A percentile compares a stretch with the other conserved stretches of the same genome.
Conservation (phyloP, 2,329 filamentous ascomycete genomes). For the Endoconidiophora polonica region DNA sequence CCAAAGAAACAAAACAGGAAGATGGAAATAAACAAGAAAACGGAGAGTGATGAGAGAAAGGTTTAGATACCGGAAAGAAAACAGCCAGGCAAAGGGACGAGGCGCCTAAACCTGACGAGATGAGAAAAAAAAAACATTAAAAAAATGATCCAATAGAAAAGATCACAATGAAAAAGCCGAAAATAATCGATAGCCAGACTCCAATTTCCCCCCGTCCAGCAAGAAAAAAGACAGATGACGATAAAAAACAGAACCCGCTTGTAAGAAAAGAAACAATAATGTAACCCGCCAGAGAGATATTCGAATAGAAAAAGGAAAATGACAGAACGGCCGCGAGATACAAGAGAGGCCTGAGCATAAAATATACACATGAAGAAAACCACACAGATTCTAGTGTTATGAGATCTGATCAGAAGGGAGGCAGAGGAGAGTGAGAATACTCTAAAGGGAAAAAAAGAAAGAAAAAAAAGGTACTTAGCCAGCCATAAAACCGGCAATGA, state of each 20-base stretch:
- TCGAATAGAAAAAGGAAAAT: slow-evolving; percentile 1
- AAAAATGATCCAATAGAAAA: slow-evolving; percentile 1
- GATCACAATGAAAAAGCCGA: neutral
- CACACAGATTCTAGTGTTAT: neutral
- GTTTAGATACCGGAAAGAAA: neutral
- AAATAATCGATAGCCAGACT: neutral
- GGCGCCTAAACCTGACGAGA: neutral
- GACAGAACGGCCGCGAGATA: neutral
- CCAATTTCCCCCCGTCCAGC: too few species aligned
- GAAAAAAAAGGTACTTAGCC: neutral
- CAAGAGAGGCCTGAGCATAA: neutral
- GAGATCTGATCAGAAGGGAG: neutral
- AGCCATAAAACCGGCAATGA: neutral
- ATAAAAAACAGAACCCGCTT: neutral
- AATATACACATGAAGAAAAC: too few species aligned
- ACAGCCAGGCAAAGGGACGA: neutral
- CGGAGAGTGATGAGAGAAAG: neutral
- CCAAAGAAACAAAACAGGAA: neutral
- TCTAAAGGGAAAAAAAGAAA: neutral
- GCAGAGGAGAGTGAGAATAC: neutral
- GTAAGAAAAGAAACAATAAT: neutral
- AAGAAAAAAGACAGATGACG: neutral
- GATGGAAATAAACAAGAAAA: neutral
- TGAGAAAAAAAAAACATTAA: neutral
- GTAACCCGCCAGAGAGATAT: neutral